Evolutionary conservation across 2,329 filamentous ascomycete species (phyloP).

Genomic region (Alternaria angustiovoidea): DNA sequence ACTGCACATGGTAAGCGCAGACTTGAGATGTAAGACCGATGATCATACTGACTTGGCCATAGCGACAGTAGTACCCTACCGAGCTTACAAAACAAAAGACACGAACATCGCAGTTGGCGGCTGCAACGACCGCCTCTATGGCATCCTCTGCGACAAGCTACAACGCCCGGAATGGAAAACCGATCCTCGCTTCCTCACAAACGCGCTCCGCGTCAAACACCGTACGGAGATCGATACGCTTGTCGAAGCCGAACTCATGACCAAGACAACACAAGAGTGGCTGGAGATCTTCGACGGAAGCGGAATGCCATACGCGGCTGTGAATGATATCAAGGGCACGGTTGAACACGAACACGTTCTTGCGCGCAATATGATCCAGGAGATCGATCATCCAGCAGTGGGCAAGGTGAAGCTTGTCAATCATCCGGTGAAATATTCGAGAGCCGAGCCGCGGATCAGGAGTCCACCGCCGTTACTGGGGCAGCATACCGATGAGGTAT

Average conservation of each 20-base stretch:
- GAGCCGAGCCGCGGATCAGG: constrained; percentile 77
- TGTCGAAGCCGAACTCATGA: constrained; percentile 77
- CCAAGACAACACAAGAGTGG: constrained; percentile 88
- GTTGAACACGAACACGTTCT: constrained; percentile 80
- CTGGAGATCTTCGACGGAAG: constrained; percentile 84
- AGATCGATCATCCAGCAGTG: constrained; percentile 82
- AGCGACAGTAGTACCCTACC: constrained; percentile 93
- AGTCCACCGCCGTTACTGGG: constrained; percentile 82
- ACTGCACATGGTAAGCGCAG: constrained; percentile 80
- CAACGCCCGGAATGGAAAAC: constrained; percentile 65
- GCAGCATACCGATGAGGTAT: constrained; percentile 46
- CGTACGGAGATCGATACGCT: constrained; percentile 77
- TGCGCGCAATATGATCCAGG: constrained; percentile 86
- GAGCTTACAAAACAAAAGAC: constrained; percentile 73
- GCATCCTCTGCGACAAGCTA: constrained; percentile 65
- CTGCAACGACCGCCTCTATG: constrained; percentile 69
- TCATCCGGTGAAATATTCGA: constrained; percentile 91
- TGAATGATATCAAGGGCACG: constrained; percentile 89
- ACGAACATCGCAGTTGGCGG: constrained; percentile 70
- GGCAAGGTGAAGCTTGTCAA: constrained; percentile 89
- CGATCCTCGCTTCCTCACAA: constrained; percentile 65
- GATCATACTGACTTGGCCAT: not conserved
- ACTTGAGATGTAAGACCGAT: not conserved
- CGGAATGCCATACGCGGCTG: constrained; percentile 90
- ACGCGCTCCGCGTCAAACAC: constrained; percentile 69